Evolutionary conservation across 768 basidiomycete species (phyloP).

Genomic region (Agaricus blazei): DNA sequence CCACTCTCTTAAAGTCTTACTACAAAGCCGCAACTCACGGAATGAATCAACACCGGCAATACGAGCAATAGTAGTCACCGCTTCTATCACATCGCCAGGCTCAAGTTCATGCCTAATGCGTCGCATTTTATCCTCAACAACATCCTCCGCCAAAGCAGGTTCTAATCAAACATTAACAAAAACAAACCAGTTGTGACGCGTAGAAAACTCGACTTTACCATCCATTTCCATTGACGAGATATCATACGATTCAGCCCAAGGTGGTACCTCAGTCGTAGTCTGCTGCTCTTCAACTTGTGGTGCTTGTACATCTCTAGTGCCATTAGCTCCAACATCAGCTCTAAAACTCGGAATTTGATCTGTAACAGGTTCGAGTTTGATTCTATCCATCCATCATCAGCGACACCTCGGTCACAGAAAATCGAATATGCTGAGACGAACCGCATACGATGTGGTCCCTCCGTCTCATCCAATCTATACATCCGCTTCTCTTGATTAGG

Average conservation of each 20-base stretch:
- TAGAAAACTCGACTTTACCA: conserved; percentile 29
- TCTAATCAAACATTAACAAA: conserved; percentile 24
- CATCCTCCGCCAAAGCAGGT: conserved; percentile 66
- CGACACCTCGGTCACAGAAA: background rate
- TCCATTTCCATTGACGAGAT: conserved; percentile 59
- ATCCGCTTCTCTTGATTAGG: conserved; percentile 42
- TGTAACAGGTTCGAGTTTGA: conserved; percentile 66
- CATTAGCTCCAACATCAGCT: conserved; percentile 38
- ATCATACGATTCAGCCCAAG: conserved; percentile 72
- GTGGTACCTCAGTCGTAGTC: conserved; percentile 63
- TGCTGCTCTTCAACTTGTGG: conserved; percentile 29
- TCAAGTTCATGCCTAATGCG: conserved; percentile 83
- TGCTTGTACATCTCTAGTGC: conserved; percentile 43
- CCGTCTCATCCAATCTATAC: conserved; percentile 89
- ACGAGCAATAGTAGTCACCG: conserved; percentile 79
- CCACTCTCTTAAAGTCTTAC: background rate
- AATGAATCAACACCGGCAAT: conserved; percentile 90
- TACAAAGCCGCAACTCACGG: conserved; percentile 45
- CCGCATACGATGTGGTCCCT: conserved; percentile 86
- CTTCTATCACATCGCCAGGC: conserved; percentile 86
- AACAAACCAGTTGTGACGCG: background rate
- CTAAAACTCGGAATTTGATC: conserved; percentile 43
- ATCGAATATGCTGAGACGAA: conserved; percentile 20
- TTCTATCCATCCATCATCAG: conserved; percentile 34
- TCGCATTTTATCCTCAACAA: conserved; percentile 85